Base-by-base conservation (phyloP, 2,329 filamentous ascomycete species). In the Boeremia exigua region DNA sequence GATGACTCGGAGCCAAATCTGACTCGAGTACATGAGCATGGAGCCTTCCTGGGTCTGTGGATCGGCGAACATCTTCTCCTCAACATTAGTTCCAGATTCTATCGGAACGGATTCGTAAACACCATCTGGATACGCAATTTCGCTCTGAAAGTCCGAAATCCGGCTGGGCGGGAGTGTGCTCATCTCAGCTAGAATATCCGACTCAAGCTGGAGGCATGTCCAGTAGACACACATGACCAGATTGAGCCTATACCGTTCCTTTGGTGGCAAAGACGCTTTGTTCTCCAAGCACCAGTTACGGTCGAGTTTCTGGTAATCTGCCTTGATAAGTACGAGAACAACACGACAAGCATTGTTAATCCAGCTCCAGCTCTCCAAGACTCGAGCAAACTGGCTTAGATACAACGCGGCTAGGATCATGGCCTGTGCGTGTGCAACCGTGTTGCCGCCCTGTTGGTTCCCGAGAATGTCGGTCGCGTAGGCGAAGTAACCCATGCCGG, bases 161-260 rank as follows among this genome's bases (percentile, higher is more conserved):
- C 84, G 83, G 68, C 85, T 88, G 1, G 82, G 79, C 4, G 85
- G 85, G 12, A 88, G 77, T 55, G 69, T 73, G 43, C 85, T 84
- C 56, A 98, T 81, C 75, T 99, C 95, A 3, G 95, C 95, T 42
- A 97, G 83, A 40, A 98, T 91, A 73, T 98, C 94, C 75, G 88
- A 96, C 76, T 98, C 94, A 10, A 98, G 82, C 70, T 98, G 94
- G 60, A 97, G 79, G 71, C 91, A 96, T 7, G 93, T 95, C 94
- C 94, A 98, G 68, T 93, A 97, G 0, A 91, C 89, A 65, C 96
- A 71, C 52, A 80, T 75, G 23, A 81, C 76, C 37, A 80, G 62
- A 42, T 79, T 79, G 29, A 72, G 56, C 38, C 70, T 61, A 47
- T 73, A 72, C 2, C 62, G 59, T 48, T 74, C 71, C 48, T 70